These are phyloP conservation scores for Elongisporangium undulatum DNA, from an alignment of 352 stramenopile species.

Conservation along the genomic window DNA sequence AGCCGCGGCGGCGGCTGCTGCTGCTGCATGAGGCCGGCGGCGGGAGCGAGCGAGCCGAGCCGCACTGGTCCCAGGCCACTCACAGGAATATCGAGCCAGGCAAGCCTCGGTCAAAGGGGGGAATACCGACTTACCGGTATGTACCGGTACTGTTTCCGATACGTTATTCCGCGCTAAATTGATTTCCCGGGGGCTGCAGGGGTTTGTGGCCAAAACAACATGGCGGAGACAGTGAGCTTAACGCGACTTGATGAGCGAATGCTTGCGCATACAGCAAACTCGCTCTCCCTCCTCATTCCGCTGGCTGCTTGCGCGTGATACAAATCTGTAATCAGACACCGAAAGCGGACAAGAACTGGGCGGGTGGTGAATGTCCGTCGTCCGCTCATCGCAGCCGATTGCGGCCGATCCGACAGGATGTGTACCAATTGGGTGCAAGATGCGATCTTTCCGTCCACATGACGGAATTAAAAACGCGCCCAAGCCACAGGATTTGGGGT, in stretches of 20 bases:
- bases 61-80: not conserved
- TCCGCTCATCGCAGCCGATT: not conserved
- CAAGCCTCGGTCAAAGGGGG: not conserved
- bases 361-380: not conserved
- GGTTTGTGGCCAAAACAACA: not conserved
- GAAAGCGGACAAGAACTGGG: not conserved
- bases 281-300: not conserved
- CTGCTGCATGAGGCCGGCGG: not conserved
- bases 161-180: not conserved
- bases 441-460: not conserved
- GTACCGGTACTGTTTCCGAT: not conserved
- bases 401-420: not conserved
- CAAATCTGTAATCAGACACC: not conserved
- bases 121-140: not conserved
- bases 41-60: not conserved
- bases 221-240: not conserved
- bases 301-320: not conserved
- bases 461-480: not conserved
- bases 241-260: not conserved
- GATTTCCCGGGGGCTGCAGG: not conserved
- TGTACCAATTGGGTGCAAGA: not conserved
- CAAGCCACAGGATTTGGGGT: not conserved
- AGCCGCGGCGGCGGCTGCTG: not conserved
- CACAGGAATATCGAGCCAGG: not conserved
- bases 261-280: not conserved